phyloP scores from a whole-genome alignment of 106 monocot genomes.

The Dendrobium chrysotoxum region DNA sequence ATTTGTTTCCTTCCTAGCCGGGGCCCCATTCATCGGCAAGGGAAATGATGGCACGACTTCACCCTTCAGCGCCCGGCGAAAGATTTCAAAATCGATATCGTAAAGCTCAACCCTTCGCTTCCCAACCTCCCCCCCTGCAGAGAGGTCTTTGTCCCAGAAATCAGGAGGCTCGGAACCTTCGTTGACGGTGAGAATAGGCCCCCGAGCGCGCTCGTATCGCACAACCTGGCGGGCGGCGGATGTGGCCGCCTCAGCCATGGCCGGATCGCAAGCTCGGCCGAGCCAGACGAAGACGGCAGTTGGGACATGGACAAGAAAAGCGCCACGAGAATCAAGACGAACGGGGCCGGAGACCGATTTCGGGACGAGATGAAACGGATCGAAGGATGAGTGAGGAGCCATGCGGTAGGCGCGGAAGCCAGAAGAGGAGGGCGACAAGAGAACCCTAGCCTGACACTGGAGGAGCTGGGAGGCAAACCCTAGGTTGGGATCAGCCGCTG shows the following conservation, averaged over 20 bases:
- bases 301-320: constrained; percentile 49
- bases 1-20: constrained; percentile 12
- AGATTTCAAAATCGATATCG: constrained; percentile 78
- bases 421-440: constrained; percentile 20
- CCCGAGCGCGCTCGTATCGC: constrained; percentile 48
- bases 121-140: constrained; percentile 2
- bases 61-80: constrained; percentile 36
- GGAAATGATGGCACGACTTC: constrained; percentile 21
- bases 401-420: constrained; percentile 17
- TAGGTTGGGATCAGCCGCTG: constrained; percentile 60
- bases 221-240: constrained; percentile 51
- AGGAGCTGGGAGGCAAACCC: constrained; percentile 79
- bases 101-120: constrained; percentile 40
- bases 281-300: constrained; percentile 60
- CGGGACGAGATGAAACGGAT: constrained; percentile 72
- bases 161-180: constrained; percentile 50
- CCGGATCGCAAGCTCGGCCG: constrained; percentile 34
- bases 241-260: constrained; percentile 41
- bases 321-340: constrained; percentile 62
- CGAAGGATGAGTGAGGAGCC: constrained; percentile 64
- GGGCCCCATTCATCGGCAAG: constrained; percentile 3
- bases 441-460: constrained; percentile 41
- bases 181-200: constrained; percentile 23
- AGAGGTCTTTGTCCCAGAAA: constrained; percentile 31
- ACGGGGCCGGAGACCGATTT: constrained; percentile 28